Percentiles rank a stretch among this genome's conserved stretches.
phyloP scores from a whole-genome alignment of 768 basidiomycete genomes.

The Leucocoprinus leucothites region DNA sequence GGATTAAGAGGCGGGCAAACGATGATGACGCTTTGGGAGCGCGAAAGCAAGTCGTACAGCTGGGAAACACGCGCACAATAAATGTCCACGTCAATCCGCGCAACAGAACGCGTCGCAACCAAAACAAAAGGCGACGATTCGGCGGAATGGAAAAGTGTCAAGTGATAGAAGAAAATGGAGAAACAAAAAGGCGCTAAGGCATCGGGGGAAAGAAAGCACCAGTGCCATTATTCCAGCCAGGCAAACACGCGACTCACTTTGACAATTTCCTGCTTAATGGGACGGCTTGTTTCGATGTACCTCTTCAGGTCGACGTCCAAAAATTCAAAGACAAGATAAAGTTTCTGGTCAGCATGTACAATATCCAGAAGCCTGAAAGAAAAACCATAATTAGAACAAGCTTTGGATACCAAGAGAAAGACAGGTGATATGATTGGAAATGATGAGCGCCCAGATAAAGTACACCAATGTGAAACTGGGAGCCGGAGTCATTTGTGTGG shows the following conservation, averaged over 20 bases:
- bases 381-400: conserved; percentile 1
- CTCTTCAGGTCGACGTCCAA: conserved; percentile 95
- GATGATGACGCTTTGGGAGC: not conserved
- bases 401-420: not conserved
- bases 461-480: not conserved
- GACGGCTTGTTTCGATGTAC: conserved; percentile 91
- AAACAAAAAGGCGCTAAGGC: not conserved
- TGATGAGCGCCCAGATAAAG: conserved; percentile 11
- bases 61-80: not conserved
- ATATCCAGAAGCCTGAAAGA: conserved; percentile 83
- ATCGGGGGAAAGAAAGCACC: conserved; percentile 7
- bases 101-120: not conserved
- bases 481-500: not conserved
- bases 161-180: conserved; percentile 3
- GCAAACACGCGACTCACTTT: conserved; percentile 56
- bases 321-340: conserved; percentile 98
- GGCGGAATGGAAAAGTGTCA: conserved; percentile 1
- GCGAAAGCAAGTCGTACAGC: not conserved
- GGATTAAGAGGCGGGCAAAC: not conserved
- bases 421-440: conserved; percentile 10
- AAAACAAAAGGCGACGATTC: not conserved
- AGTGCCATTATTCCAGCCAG: conserved; percentile 9
- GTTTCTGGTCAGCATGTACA: conserved; percentile 94
- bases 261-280: conserved; percentile 69
- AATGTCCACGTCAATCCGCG: not conserved